A percentile compares a stretch with the other conserved stretches of the same genome.
These are phyloP conservation scores for Pyrrhoderma lamaoense DNA, from an alignment of 1,284 basidiomycete genomes.

Conservation along the genomic window DNA sequence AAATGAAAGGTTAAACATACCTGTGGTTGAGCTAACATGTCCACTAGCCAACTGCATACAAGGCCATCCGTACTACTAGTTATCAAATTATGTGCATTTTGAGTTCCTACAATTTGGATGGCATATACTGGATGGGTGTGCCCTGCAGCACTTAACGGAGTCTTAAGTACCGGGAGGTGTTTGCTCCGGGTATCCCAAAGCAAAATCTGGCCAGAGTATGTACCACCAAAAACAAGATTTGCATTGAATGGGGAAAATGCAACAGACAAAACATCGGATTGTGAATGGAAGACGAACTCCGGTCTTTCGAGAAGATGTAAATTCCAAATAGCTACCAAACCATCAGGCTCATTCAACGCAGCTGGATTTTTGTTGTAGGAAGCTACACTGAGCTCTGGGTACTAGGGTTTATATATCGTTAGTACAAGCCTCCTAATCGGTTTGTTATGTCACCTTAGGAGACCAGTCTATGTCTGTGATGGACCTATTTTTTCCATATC, in stretches of 20 bases:
- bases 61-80: conserved; percentile 94
- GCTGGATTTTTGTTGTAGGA: conserved; percentile 96
- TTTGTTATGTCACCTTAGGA: conserved; percentile 61
- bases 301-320: conserved; percentile 90
- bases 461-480: conserved; percentile 98
- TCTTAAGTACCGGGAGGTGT: conserved; percentile 92
- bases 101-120: conserved; percentile 95
- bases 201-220: conserved; percentile 96
- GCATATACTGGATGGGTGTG: conserved; percentile 98
- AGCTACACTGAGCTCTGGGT: conserved; percentile 90
- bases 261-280: conserved; percentile 96
- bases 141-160: conserved; percentile 88
- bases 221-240: conserved; percentile 94
- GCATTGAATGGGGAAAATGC: conserved; percentile 97
- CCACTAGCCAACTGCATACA: conserved; percentile 95
- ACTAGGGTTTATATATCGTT: conserved; percentile 41
- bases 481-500: conserved; percentile 84
- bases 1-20: conserved; percentile 37
- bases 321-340: conserved; percentile 97
- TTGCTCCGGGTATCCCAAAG: conserved; percentile 99
- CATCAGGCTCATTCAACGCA: conserved; percentile 89
- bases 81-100: conserved; percentile 96
- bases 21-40: conserved; percentile 97
- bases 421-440: not conserved
- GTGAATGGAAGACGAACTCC: conserved; percentile 95